These are phyloP conservation scores for Trypanosoma vivax DNA, from an alignment of 208 protist species.

Conservation along the genomic window DNA sequence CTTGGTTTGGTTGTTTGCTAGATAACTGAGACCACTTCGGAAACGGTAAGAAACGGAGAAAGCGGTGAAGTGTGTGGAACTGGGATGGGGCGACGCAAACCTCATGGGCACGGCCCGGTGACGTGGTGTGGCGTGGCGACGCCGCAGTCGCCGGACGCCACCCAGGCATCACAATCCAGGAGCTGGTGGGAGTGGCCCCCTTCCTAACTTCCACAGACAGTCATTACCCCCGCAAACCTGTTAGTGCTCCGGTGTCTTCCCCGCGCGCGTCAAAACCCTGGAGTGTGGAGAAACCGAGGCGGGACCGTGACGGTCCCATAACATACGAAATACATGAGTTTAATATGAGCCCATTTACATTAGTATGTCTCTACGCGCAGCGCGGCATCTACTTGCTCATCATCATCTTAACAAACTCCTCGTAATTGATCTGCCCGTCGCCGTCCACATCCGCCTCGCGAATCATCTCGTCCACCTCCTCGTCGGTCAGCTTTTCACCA, in stretches of 20 bases:
- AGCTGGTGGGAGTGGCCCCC: no score
- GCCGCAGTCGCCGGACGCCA: no score
- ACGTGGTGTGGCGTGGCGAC: no score
- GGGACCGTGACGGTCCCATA: not conserved
- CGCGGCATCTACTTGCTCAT: constrained; percentile 38
- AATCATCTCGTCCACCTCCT: constrained; percentile 78
- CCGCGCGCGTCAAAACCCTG: not conserved
- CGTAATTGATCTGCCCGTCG: constrained; percentile 78
- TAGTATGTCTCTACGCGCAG: constrained; percentile 69
- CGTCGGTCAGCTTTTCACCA: constrained; percentile 91
- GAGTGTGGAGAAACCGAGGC: not conserved
- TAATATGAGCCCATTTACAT: constrained; percentile 20
- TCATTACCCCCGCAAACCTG: no score
- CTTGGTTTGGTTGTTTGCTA: not conserved
- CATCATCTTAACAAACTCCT: constrained; percentile 80
- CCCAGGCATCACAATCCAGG: no score
- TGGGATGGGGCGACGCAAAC: no score
- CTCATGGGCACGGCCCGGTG: no score
- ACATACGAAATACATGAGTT: not conserved
- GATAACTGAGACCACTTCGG: not conserved
- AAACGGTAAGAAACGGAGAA: not conserved
- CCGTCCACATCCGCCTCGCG: constrained; percentile 73
- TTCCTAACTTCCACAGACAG: no score
- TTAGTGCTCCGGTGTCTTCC: no score
- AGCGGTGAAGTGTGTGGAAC: no score